These are phyloP conservation scores for Hypoxylon lenormandii DNA, from an alignment of 495 filamentous ascomycete genomes.

Conservation along the genomic window DNA sequence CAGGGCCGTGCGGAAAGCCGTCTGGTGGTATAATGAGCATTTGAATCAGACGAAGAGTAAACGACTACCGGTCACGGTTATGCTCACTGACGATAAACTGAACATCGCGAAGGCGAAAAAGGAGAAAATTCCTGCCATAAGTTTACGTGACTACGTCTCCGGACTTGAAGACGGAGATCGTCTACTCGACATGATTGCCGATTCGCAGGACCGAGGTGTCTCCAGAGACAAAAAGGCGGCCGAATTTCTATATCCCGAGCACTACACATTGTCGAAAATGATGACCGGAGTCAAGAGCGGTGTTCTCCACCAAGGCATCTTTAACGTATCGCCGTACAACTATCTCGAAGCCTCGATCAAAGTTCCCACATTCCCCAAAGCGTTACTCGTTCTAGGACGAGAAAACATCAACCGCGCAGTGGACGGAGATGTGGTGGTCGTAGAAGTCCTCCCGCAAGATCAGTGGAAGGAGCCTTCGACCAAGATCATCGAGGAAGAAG, in stretches of 20 bases:
- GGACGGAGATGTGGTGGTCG: slow-evolving; percentile 88
- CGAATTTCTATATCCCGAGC: slow-evolving; percentile 82
- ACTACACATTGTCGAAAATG: slow-evolving; percentile 90
- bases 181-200: slow-evolving; percentile 94
- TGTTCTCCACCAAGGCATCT: slow-evolving; percentile 89
- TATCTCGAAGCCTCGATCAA: slow-evolving; percentile 92
- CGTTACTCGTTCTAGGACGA: slow-evolving; percentile 87
- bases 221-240: slow-evolving; percentile 70
- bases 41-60: slow-evolving; percentile 71
- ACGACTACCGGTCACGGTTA: slow-evolving; percentile 80
- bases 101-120: slow-evolving; percentile 84
- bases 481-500: slow-evolving; percentile 94
- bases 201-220: slow-evolving; percentile 73
- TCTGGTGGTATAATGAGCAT: slow-evolving; percentile 89
- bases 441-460: slow-evolving; percentile 89
- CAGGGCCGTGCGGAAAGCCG: slow-evolving; percentile 84
- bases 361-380: slow-evolving; percentile 87
- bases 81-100: slow-evolving; percentile 91
- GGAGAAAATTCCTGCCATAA: slow-evolving; percentile 75
- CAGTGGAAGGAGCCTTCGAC: slow-evolving; percentile 97
- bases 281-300: slow-evolving; percentile 89
- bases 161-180: slow-evolving; percentile 83
- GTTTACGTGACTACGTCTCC: slow-evolving; percentile 80
- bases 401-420: slow-evolving; percentile 96
- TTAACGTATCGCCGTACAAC: slow-evolving; percentile 97